Percentiles rank a stretch among this genome's conserved stretches.
phyloP scores from a whole-genome alignment of 768 basidiomycete genomes.

The Cantharellus anzutake region DNA sequence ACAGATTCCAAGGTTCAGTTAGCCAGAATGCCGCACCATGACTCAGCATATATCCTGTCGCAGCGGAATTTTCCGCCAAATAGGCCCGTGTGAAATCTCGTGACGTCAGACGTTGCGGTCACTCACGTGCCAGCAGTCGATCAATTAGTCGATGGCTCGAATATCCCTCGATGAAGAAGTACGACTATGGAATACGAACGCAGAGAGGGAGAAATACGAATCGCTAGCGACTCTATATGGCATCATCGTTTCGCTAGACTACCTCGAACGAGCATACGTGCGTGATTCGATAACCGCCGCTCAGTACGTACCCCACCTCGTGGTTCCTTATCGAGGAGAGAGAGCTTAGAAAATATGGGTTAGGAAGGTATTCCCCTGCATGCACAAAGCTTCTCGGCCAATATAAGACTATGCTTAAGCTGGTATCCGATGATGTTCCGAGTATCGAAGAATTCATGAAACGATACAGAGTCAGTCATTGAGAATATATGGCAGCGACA shows the following conservation, averaged over 20 bases:
- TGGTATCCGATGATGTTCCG: slow-evolving; percentile 77
- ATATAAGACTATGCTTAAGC: slow-evolving; percentile 92
- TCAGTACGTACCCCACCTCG: slow-evolving; percentile 41
- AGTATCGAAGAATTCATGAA: slow-evolving; percentile 84
- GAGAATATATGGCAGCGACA: neutral
- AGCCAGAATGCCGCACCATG: no score
- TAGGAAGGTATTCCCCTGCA: slow-evolving; percentile 82
- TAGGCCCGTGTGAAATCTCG: no score
- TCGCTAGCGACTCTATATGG: slow-evolving; percentile 80
- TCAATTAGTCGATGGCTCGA: neutral
- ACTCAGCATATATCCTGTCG: no score
- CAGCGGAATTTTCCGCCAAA: no score
- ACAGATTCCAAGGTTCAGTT: no score
- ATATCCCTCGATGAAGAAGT: slow-evolving; percentile 81
- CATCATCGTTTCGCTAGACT: slow-evolving; percentile 80
- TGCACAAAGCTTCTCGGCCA: slow-evolving; percentile 88
- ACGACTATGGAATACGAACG: slow-evolving; percentile 67
- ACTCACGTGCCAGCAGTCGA: no score
- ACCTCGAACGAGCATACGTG: slow-evolving; percentile 88
- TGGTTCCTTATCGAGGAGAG: neutral
- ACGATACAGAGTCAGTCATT: slow-evolving; percentile 50
- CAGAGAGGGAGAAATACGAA: slow-evolving; percentile 77
- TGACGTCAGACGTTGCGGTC: no score
- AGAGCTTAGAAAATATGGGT: neutral
- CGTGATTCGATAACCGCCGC: slow-evolving; percentile 78